Base-by-base conservation (phyloP, 768 basidiomycete genomes). In the Pisolithus tinctorius region DNA sequence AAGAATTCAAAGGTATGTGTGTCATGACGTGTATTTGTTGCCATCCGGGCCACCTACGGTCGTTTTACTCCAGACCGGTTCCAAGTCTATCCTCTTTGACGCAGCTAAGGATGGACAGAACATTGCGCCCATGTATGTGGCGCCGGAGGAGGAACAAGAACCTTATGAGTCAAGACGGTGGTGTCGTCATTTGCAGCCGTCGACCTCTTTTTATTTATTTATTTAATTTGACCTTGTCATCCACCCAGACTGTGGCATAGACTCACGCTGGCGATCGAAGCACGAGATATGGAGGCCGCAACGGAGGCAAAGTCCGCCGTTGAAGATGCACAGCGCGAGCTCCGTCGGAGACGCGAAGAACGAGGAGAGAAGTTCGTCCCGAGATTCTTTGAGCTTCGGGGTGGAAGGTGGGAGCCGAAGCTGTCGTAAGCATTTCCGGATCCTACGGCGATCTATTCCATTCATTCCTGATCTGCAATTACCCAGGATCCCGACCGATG, bases 201-300 rank as follows among this genome's bases (percentile, higher is more conserved):
- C 23, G 7, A n/a, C n/a, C 9, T 42, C 20, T 27, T 27, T 44
- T 13, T 4, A 14, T 9, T 42, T 10, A 29, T 34, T 54, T 29
- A 46, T 20, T 20, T 20, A 20, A 20, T 39, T 31, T 41, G 11
- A 17, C 14, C 17, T 48, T 48, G 38, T 51, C 27, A 30, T 4
- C 20, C 13, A 30, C 38, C 50, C 58, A 85, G 88, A 59, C 69
- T 97, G 48, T 99, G 96, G 96, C 62, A 73, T 37, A 75, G 82
- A 43, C 71, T 99, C 40, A 98, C 96, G 25, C 71, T 76, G 16
- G 96, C 95, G 17, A 97, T 99, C 68, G 65, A 76, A 29, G 74
- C 74, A 30, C 90, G 86, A 62, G 93, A 99, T 66, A 95, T 98
- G 92, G 91, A 94, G 59, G 84, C 81, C 9, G 96, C 96, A 23